A percentile compares a stretch with the other conserved stretches of the same genome.
phyloP scores from a whole-genome alignment of 306 rosid species.

The Sechiopsis laciniata region DNA sequence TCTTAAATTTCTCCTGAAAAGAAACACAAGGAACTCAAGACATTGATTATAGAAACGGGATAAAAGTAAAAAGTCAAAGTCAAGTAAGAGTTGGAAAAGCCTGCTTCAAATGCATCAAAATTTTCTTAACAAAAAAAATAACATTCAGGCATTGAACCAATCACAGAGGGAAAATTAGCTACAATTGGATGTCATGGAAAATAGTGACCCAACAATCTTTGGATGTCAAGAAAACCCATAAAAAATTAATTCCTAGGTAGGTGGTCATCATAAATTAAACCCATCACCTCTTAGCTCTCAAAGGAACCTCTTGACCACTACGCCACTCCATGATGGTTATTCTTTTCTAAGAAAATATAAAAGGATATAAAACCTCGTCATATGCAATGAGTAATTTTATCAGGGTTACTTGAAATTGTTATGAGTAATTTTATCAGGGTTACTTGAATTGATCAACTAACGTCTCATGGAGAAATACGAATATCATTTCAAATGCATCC shows the following conservation, averaged over 20 bases:
- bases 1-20: neutral
- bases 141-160: neutral
- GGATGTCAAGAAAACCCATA: too few species aligned
- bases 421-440: neutral
- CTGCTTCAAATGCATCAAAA: neutral
- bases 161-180: neutral
- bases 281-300: too few species aligned
- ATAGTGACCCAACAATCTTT: too few species aligned
- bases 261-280: too few species aligned
- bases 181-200: too few species aligned
- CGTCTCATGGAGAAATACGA: slow-evolving; percentile 73
- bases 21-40: neutral
- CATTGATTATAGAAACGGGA: neutral
- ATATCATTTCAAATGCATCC: slow-evolving; percentile 83
- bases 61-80: neutral
- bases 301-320: too few species aligned
- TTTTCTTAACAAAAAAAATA: neutral
- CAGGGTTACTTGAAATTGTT: neutral
- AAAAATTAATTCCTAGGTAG: too few species aligned
- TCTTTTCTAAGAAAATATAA: too few species aligned
- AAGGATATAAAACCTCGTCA: neutral
- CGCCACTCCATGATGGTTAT: too few species aligned
- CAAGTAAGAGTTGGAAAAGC: neutral
- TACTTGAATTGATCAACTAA: slow-evolving; percentile 33
- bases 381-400: neutral